These are phyloP conservation scores for Penstemon davidsonii DNA, from an alignment of 257 asterid genomes.

Conservation along the genomic window DNA sequence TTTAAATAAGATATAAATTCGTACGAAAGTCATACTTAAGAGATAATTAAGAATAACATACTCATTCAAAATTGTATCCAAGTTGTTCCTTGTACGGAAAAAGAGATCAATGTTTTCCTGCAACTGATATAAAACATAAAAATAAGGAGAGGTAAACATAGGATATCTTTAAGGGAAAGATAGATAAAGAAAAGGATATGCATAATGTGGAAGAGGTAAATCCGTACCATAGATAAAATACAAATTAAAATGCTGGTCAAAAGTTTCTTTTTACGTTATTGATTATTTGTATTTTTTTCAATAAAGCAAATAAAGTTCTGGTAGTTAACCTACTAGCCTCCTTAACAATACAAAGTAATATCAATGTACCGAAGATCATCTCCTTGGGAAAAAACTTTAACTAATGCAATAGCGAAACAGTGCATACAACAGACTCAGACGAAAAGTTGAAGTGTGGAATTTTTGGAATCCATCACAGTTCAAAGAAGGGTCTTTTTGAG, in stretches of 20 bases:
- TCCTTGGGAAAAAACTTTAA: neutral
- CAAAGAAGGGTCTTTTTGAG: neutral
- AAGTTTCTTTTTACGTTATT: slow-evolving; percentile 8
- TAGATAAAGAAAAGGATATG: neutral
- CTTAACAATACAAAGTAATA: neutral
- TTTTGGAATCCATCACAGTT: neutral
- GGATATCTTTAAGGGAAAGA: slow-evolving; percentile 19
- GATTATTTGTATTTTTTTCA: neutral
- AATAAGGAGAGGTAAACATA: slow-evolving; percentile 33
- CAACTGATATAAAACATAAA: slow-evolving; percentile 53
- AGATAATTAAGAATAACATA: slow-evolving; percentile 35
- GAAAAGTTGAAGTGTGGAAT: neutral
- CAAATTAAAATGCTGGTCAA: slow-evolving; percentile 12
- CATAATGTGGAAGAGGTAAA: slow-evolving; percentile 12
- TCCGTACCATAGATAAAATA: slow-evolving; percentile 8
- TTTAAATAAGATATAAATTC: slow-evolving; percentile 22
- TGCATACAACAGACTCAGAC: neutral
- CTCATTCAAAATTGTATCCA: slow-evolving; percentile 65
- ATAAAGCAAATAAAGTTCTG: neutral
- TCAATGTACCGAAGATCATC: slow-evolving; percentile 6
- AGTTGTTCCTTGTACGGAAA: slow-evolving; percentile 63
- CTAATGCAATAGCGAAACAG: neutral
- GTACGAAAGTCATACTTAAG: slow-evolving; percentile 8
- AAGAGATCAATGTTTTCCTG: slow-evolving; percentile 79
- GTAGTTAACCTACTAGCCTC: neutral